phyloP scores from a whole-genome alignment of 768 basidiomycete genomes.

The Antrodiella citrinella region DNA sequence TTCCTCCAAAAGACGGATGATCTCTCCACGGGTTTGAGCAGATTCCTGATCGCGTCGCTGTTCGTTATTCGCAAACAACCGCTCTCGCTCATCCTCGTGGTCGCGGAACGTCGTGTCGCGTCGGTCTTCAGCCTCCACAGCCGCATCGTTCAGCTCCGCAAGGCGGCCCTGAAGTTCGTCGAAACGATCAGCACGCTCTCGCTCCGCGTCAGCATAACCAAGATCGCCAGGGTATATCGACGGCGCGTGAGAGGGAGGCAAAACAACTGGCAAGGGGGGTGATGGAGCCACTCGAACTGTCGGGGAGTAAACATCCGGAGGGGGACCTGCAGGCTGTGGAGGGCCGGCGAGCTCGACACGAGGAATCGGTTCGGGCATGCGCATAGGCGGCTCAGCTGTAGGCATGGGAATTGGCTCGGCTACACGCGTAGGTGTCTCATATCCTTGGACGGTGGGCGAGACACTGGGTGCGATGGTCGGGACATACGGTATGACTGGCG shows the following conservation, averaged over 20 bases:
- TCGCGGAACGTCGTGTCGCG: constrained; percentile 58
- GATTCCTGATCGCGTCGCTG: constrained; percentile 50
- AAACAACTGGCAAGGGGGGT: not conserved
- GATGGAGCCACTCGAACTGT: not conserved
- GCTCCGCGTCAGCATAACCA: constrained; percentile 36
- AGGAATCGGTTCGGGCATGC: not conserved
- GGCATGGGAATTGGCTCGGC: not conserved
- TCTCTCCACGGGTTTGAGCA: constrained; percentile 38
- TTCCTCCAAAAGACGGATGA: constrained; percentile 24
- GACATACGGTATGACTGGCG: not conserved
- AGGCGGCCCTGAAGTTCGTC: constrained; percentile 47
- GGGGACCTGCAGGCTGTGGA: not conserved
- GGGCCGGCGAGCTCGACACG: not conserved
- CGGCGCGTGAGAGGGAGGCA: not conserved
- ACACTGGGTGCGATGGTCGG: not conserved
- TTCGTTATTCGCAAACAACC: constrained; percentile 52
- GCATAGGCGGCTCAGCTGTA: too few species aligned
- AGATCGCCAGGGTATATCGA: constrained; percentile 18
- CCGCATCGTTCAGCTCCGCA: constrained; percentile 36
- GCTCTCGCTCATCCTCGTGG: constrained; percentile 59
- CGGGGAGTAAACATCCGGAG: not conserved
- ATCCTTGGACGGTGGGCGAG: not conserved
- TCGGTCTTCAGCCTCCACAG: constrained; percentile 51
- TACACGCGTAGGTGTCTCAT: not conserved
- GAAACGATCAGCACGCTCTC: constrained; percentile 43